Conservation (phyloP, 1,284 basidiomycete genomes). For the Trichosporon inkin region DNA sequence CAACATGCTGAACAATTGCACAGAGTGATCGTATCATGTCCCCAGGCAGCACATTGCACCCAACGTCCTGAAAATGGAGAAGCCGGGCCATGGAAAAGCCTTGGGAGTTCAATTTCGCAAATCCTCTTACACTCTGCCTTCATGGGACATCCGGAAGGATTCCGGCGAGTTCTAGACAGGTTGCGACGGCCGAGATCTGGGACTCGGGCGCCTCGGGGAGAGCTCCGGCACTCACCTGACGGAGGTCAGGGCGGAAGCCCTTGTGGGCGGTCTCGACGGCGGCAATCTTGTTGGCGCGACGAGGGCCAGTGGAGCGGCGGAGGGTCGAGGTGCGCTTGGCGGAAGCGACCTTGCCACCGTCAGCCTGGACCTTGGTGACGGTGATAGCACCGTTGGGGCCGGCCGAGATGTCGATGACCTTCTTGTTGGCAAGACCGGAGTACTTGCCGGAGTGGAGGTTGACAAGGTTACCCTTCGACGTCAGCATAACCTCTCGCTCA, state of each 20-base stretch:
- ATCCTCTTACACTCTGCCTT: slow-evolving; percentile 46
- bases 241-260: slow-evolving; percentile 78
- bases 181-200: slow-evolving; percentile 26
- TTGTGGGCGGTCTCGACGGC: slow-evolving; percentile 61
- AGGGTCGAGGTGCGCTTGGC: slow-evolving; percentile 55
- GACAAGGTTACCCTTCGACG: slow-evolving; percentile 68
- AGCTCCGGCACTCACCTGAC: slow-evolving; percentile 64
- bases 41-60: slow-evolving; percentile 18
- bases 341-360: slow-evolving; percentile 52
- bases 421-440: slow-evolving; percentile 78
- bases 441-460: slow-evolving; percentile 85
- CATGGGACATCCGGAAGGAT: slow-evolving; percentile 24
- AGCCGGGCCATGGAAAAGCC: slow-evolving; percentile 22
- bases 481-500: background rate
- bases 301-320: slow-evolving; percentile 66
- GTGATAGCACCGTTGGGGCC: slow-evolving; percentile 59
- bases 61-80: slow-evolving; percentile 18
- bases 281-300: slow-evolving; percentile 69
- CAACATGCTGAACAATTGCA: slow-evolving; percentile 11
- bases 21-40: slow-evolving; percentile 2
- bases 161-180: slow-evolving; percentile 45
- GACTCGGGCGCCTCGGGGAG: too few relatives aligned
- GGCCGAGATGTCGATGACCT: slow-evolving; percentile 67
- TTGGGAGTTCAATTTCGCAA: slow-evolving; percentile 31
- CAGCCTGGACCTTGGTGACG: slow-evolving; percentile 63